Base-by-base conservation (phyloP, 1,284 basidiomycete genomes). In the Leccinum fuscescens region DNA sequence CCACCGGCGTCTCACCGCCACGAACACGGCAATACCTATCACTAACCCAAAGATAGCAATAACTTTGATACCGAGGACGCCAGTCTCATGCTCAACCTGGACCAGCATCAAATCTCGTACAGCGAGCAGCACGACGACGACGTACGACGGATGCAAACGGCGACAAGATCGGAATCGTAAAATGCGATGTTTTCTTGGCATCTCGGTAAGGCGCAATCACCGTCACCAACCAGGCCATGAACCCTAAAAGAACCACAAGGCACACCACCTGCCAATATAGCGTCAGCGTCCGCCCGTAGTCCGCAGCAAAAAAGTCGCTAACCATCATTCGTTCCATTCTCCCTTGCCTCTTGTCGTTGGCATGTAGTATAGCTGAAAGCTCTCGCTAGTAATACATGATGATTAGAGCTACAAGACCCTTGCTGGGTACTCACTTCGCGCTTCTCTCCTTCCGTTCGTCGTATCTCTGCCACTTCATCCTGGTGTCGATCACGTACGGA, bases 111-210 rank as follows among this genome's bases (percentile, higher is more conserved):
- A 54, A 52, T n/a, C 12, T 55, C 51, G 20, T 9, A 1, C 22
- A 44, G 35, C 35, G 55, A 55, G 52, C 54, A 39, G 33, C 27
- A 6, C n/a, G 6, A 48, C 22, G 22, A 46, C 39, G 2, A 76
- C 82, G 57, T 57, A 88, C 86, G 64, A 88, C 86, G 3, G 86
- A 88, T 2, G 86, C 81, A 64, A 88, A 88, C 0, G 86, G 86
- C 0, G 86, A 88, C 17, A 88, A 67, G 5, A 88, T 82, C 4
- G 86, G 86, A n/a, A 88, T 83, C 1, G 86, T 88, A 67, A 87
- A 86, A 67, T 88, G 86, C 0, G 78, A 76, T 0, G 82, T 73
- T 61, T 69, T 64, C 64, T 62, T 55, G 65, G 73, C 57, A 68
- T 70, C 48, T 39, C 75, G 67, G 52, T 55, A 59, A 29, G 68